Conservation (phyloP, 257 asterid genomes). For the Echites panduratus region DNA sequence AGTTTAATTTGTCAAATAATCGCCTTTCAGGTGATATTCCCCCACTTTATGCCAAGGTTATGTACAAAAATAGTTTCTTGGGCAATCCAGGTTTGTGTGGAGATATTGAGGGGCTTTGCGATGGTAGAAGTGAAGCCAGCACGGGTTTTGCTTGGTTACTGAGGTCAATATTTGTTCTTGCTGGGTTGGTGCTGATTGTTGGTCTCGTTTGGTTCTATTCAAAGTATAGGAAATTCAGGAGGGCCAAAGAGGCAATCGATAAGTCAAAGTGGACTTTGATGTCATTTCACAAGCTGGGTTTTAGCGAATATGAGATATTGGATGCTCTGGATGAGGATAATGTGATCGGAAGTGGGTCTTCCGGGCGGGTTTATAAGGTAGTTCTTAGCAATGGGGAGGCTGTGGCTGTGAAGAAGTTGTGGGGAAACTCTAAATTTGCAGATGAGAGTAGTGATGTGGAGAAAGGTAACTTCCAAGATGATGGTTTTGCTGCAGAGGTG, state of each 20-base stretch:
- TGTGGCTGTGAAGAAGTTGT: slow-evolving; percentile 83
- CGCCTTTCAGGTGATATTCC: slow-evolving; percentile 82
- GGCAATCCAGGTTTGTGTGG: slow-evolving; percentile 89
- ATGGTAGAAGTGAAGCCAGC: slow-evolving; percentile 35
- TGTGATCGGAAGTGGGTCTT: slow-evolving; percentile 83
- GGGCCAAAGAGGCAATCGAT: slow-evolving; percentile 42
- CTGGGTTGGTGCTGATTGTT: slow-evolving; percentile 53
- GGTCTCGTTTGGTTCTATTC: slow-evolving; percentile 67
- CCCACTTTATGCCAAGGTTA: slow-evolving; percentile 62
- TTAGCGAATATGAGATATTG: slow-evolving; percentile 72
- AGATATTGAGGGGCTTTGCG: slow-evolving; percentile 68
- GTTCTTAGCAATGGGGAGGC: slow-evolving; percentile 71
- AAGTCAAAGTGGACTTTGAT: slow-evolving; percentile 87
- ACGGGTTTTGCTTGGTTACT: slow-evolving; percentile 56
- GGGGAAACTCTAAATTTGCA: slow-evolving; percentile 51
- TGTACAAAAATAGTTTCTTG: slow-evolving; percentile 71
- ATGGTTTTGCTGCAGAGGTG: slow-evolving; percentile 74
- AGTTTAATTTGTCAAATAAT: slow-evolving; percentile 71
- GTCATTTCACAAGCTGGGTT: slow-evolving; percentile 89
- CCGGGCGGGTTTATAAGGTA: slow-evolving; percentile 96
- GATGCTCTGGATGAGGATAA: slow-evolving; percentile 86
- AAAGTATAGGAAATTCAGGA: slow-evolving; percentile 47
- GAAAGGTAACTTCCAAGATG: slow-evolving; percentile 46
- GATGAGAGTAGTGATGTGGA: slow-evolving; percentile 55
- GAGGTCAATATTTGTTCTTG: slow-evolving; percentile 50